Conservation (phyloP, 2,329 filamentous ascomycete genomes). For the Aureobasidium namibiae region DNA sequence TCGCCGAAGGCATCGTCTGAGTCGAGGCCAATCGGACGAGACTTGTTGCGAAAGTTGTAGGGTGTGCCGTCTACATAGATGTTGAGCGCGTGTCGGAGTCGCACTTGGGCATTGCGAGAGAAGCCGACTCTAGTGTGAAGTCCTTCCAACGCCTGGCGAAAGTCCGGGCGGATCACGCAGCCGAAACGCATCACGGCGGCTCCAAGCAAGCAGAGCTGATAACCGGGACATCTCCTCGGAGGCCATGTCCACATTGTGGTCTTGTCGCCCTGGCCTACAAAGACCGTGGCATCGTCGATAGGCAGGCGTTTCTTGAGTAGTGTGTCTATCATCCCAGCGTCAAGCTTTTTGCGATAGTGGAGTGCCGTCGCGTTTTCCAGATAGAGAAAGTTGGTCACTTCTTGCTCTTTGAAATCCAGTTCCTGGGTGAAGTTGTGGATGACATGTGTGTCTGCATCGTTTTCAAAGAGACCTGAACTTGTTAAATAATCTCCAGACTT, state of each 20-base stretch:
- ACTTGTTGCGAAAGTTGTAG: not conserved
- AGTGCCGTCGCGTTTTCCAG: not conserved
- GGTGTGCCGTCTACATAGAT: not conserved
- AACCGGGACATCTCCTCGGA: not conserved
- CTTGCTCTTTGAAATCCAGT: not conserved
- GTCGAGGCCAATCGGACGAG: not conserved
- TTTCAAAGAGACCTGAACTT: constrained; percentile 8
- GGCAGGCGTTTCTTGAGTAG: not conserved
- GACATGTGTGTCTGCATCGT: constrained; percentile 11
- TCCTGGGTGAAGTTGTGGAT: constrained; percentile 1
- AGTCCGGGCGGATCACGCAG: not conserved
- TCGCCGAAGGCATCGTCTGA: not conserved
- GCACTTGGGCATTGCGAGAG: not conserved
- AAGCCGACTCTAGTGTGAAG: not conserved
- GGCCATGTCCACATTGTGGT: not conserved
- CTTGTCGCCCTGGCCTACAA: not conserved
- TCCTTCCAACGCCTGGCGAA: not conserved
- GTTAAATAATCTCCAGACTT: not conserved
- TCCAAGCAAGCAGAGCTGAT: not conserved
- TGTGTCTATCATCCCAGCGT: not conserved
- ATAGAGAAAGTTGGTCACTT: not conserved
- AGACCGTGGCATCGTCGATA: too few species aligned
- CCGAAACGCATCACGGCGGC: not conserved
- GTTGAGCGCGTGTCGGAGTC: not conserved
- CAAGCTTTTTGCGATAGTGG: not conserved